Evolutionary conservation across 164 flowering plant species (phyloP).

Genomic region (Berberis vulgaris): DNA sequence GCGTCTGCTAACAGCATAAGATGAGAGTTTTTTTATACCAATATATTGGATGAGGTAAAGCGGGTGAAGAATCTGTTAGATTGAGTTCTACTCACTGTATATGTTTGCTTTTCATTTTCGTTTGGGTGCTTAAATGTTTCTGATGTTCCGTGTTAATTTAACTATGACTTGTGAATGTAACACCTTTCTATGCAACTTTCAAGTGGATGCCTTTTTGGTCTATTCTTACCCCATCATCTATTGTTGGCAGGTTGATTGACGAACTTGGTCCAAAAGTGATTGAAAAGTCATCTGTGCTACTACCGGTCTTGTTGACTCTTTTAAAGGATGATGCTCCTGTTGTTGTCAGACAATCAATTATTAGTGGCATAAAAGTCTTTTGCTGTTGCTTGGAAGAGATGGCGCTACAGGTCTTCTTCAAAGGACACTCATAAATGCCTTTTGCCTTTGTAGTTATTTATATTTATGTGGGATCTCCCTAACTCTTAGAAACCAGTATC

Average conservation of each 20-base stretch:
- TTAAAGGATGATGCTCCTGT: slow-evolving; percentile 45
- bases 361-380: slow-evolving; percentile 52
- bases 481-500: not conserved
- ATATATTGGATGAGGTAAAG: no score
- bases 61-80: no score
- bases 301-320: slow-evolving; percentile 46
- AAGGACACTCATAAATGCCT: not conserved
- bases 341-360: slow-evolving; percentile 63
- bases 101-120: no score
- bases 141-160: no score
- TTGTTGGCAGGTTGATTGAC: slow-evolving; percentile 58
- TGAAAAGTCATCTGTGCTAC: slow-evolving; percentile 46
- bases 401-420: slow-evolving; percentile 56
- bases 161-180: not conserved
- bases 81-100: no score
- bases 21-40: no score
- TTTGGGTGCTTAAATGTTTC: no score
- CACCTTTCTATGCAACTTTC: not conserved
- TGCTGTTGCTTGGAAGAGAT: slow-evolving; percentile 53
- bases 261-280: slow-evolving; percentile 50
- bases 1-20: no score
- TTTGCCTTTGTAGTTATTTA: not conserved
- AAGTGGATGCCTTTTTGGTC: not conserved
- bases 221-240: not conserved
- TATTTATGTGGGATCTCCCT: not conserved